Percentiles rank a stretch among this genome's conserved stretches.
phyloP scores from a whole-genome alignment of 2,329 filamentous ascomycete species.

The Paraphoma chrysanthemicola region DNA sequence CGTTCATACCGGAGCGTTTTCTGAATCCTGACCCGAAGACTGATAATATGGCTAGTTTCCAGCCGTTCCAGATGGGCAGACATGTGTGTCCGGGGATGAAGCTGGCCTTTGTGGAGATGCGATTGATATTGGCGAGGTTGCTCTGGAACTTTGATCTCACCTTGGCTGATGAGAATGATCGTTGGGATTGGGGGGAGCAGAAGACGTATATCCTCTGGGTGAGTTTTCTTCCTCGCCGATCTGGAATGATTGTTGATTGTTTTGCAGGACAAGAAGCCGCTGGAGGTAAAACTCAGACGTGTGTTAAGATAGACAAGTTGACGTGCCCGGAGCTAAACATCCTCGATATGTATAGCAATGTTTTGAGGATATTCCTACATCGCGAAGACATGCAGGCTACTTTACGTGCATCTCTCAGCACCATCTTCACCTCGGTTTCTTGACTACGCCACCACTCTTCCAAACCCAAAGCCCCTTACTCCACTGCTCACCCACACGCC shows the following conservation, averaged over 20 bases:
- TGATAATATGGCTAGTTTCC: slow-evolving; percentile 28
- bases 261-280: slow-evolving; percentile 13
- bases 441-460: slow-evolving; percentile 32
- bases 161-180: slow-evolving; percentile 11
- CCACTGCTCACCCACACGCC: slow-evolving; percentile 90
- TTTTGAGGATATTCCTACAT: no score
- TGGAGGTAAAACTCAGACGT: slow-evolving; percentile 7
- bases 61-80: slow-evolving; percentile 37
- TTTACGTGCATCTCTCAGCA: no score
- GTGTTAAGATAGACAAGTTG: no score
- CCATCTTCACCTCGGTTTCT: no score
- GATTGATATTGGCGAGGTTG: slow-evolving; percentile 48
- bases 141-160: slow-evolving; percentile 49
- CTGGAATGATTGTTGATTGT: background rate
- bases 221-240: background rate
- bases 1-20: slow-evolving; percentile 46
- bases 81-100: slow-evolving; percentile 37
- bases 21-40: slow-evolving; percentile 17
- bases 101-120: slow-evolving; percentile 41
- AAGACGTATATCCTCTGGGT: slow-evolving; percentile 32
- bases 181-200: slow-evolving; percentile 33
- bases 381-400: no score
- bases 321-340: no score
- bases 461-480: slow-evolving; percentile 72
- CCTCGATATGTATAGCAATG: no score